Evolutionary conservation across 352 stramenopile genomes (phyloP).

Genomic region (Phytophthora sansomeana): DNA sequence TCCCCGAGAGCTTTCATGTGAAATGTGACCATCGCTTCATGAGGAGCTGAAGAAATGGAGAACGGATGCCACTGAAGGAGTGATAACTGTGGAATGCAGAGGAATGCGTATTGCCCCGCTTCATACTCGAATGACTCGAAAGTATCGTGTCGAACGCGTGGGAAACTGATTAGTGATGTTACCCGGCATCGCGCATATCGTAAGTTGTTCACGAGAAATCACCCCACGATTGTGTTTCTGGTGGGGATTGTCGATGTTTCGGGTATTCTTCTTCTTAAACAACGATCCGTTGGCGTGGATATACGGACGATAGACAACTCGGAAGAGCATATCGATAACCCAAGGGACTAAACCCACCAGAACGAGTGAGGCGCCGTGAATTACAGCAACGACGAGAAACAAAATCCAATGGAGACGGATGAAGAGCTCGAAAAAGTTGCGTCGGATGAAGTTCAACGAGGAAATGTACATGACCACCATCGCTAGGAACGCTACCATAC

Average conservation of each 20-base stretch:
- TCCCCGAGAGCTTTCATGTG: slow-evolving; percentile 59
- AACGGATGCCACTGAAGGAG: slow-evolving; percentile 84
- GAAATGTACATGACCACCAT: slow-evolving; percentile 35
- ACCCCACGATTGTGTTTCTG: slow-evolving; percentile 17
- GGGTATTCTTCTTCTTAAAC: slow-evolving; percentile 5
- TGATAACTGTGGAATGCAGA: slow-evolving; percentile 73
- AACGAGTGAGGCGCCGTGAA: slow-evolving; percentile 35
- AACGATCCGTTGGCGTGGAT: slow-evolving; percentile 16
- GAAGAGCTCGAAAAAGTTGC: slow-evolving; percentile 56
- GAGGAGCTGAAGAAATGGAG: slow-evolving; percentile 69
- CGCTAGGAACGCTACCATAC: slow-evolving; percentile 26
- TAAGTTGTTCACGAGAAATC: slow-evolving; percentile 18
- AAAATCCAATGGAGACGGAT: slow-evolving; percentile 49
- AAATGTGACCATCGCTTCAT: slow-evolving; percentile 58
- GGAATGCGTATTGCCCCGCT: slow-evolving; percentile 67
- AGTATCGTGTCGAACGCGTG: slow-evolving; percentile 31
- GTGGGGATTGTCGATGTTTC: background rate
- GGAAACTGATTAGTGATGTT: slow-evolving; percentile 45
- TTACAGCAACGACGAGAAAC: slow-evolving; percentile 42
- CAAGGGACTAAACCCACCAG: slow-evolving; percentile 36
- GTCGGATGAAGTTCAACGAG: slow-evolving; percentile 39
- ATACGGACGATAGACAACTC: slow-evolving; percentile 13
- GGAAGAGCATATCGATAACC: slow-evolving; percentile 41
- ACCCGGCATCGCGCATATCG: slow-evolving; percentile 5
- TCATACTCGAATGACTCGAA: slow-evolving; percentile 35